Percentiles rank a stretch among this genome's conserved stretches.
phyloP scores from a whole-genome alignment of 1,284 basidiomycete species.

The Sporisorium sorghi region DNA sequence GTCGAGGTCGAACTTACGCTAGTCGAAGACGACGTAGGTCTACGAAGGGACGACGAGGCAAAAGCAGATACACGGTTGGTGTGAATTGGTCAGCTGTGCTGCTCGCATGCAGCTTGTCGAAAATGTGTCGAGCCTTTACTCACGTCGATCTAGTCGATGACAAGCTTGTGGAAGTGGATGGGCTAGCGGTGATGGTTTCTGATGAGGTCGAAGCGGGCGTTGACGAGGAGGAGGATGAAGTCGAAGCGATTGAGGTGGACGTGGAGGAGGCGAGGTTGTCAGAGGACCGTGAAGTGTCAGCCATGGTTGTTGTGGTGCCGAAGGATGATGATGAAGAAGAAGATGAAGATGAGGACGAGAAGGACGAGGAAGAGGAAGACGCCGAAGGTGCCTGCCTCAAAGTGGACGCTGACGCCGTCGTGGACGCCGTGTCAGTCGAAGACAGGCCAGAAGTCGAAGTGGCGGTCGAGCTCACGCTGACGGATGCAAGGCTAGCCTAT shows the following conservation, averaged over 20 bases:
- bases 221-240: constrained; percentile 5
- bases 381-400: constrained; percentile 30
- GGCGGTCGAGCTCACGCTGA: constrained; percentile 35
- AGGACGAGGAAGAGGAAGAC: constrained; percentile 8
- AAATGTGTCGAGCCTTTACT: constrained; percentile 1
- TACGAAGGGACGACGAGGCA: neutral
- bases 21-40: constrained; percentile 33
- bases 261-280: constrained; percentile 7
- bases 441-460: constrained; percentile 33
- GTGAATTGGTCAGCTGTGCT: neutral
- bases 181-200: constrained; percentile 24
- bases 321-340: constrained; percentile 9
- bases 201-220: constrained; percentile 14
- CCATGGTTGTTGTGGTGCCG: constrained; percentile 25
- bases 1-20: constrained; percentile 48
- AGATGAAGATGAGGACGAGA: constrained; percentile 6
- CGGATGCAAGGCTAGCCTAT: constrained; percentile 14
- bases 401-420: constrained; percentile 14
- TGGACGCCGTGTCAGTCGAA: constrained; percentile 22
- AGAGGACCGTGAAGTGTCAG: constrained; percentile 35
- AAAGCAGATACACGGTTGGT: neutral
- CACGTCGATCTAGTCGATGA: constrained; percentile 16
- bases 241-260: constrained; percentile 5
- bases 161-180: constrained; percentile 19
- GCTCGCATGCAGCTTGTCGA: neutral